phyloP scores from a whole-genome alignment of 768 basidiomycete genomes.

The Lactarius pseudohatsudake region DNA sequence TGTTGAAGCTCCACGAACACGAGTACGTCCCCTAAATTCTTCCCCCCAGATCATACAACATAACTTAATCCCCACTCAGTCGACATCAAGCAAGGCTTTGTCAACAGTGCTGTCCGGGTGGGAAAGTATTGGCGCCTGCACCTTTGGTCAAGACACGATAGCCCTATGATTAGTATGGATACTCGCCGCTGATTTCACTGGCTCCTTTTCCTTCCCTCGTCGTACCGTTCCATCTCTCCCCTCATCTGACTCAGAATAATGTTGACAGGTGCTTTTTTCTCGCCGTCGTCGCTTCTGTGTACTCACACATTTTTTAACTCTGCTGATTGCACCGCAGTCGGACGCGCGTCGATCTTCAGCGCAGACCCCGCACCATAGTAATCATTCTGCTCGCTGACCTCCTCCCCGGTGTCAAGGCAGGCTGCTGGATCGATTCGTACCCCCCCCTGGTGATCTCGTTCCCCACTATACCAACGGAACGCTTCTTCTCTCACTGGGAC shows the following conservation, averaged over 20 bases:
- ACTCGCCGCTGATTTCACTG: no score
- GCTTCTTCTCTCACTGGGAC: neutral
- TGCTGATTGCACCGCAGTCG: neutral
- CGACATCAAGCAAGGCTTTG: no score
- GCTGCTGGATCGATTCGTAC: constrained; percentile 13
- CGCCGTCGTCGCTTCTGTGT: neutral
- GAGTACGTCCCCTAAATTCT: no score
- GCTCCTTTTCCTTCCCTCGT: neutral
- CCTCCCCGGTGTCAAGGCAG: constrained; percentile 10
- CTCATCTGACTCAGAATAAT: neutral
- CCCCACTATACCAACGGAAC: neutral
- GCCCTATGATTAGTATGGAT: neutral
- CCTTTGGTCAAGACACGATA: no score
- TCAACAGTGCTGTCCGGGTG: no score
- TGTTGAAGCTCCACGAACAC: no score
- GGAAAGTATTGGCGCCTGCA: no score
- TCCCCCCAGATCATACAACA: no score
- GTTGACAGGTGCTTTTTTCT: neutral
- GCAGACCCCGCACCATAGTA: neutral
- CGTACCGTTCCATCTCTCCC: neutral
- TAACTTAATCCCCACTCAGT: no score
- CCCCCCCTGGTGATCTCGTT: neutral
- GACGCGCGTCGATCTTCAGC: neutral
- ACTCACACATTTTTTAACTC: neutral
- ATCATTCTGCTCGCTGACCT: neutral